Conservation (phyloP, 2,329 filamentous ascomycete genomes). For the Shiraia sp. region DNA sequence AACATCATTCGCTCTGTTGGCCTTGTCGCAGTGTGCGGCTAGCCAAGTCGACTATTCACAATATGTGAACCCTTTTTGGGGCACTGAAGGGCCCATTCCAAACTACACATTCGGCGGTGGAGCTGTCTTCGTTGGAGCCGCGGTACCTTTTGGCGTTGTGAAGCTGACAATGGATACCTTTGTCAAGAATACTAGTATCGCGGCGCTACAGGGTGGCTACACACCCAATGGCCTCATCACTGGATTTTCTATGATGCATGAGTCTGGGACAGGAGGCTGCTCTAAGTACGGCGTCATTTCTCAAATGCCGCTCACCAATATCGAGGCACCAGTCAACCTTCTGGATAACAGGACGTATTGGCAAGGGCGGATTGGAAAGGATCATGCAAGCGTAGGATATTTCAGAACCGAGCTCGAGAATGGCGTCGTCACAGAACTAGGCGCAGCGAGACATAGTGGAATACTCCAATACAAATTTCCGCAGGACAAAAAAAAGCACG, state of each 20-base stretch:
- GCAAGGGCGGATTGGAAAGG: constrained; percentile 40
- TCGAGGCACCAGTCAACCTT: constrained; percentile 40
- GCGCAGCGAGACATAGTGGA: constrained; percentile 60
- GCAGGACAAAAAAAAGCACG: constrained; percentile 38
- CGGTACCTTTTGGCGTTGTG: constrained; percentile 39
- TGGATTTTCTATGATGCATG: constrained; percentile 42
- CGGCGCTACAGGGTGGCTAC: constrained; percentile 41
- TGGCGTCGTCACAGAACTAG: constrained; percentile 61
- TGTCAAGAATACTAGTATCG: constrained; percentile 24
- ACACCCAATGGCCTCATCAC: constrained; percentile 44
- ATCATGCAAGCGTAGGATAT: constrained; percentile 61
- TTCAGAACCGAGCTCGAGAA: constrained; percentile 62
- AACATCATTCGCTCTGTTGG: background rate
- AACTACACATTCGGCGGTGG: constrained; percentile 49
- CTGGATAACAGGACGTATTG: constrained; percentile 48
- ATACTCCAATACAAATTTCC: constrained; percentile 67
- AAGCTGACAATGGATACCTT: constrained; percentile 43
- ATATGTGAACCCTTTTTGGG: constrained; percentile 57
- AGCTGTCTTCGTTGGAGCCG: constrained; percentile 40
- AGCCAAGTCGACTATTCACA: constrained; percentile 40
- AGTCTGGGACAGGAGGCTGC: constrained; percentile 62
- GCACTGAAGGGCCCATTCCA: constrained; percentile 51
- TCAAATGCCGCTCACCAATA: constrained; percentile 55
- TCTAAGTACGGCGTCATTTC: constrained; percentile 70
- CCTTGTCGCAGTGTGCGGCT: background rate